phyloP scores from a whole-genome alignment of 345 rosid species.

The Microcos paniculata region DNA sequence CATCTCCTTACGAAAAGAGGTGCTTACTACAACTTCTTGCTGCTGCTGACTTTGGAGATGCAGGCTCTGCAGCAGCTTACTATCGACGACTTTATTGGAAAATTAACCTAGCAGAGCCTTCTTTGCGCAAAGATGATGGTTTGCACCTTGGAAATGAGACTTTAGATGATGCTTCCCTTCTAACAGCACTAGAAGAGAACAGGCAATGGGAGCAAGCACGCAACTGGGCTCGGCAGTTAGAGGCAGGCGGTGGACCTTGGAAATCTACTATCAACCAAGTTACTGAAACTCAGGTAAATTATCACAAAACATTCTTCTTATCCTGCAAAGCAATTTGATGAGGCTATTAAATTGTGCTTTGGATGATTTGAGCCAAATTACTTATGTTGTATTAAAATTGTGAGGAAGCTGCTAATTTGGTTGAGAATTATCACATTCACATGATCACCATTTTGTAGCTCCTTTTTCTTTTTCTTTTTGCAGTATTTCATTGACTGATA shows the following conservation, averaged over 20 bases:
- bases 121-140: slow-evolving; percentile 61
- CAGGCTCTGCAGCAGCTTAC: slow-evolving; percentile 72
- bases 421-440: neutral
- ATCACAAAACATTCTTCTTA: neutral
- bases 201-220: slow-evolving; percentile 97
- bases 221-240: slow-evolving; percentile 97
- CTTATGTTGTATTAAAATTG: neutral
- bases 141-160: slow-evolving; percentile 78
- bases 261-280: slow-evolving; percentile 83
- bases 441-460: neutral
- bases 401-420: neutral
- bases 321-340: neutral
- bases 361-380: neutral
- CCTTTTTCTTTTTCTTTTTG: neutral
- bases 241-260: slow-evolving; percentile 84
- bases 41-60: slow-evolving; percentile 92
- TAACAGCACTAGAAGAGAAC: slow-evolving; percentile 75
- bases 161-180: slow-evolving; percentile 89
- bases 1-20: slow-evolving; percentile 96
- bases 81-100: slow-evolving; percentile 87
- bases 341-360: neutral
- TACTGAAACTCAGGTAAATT: slow-evolving; percentile 88
- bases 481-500: neutral
- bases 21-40: slow-evolving; percentile 92
- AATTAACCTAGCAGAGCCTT: slow-evolving; percentile 93